A percentile compares a stretch with the other conserved stretches of the same genome.
These are phyloP conservation scores for Colletotrichum sp. DNA, from an alignment of 2,329 filamentous ascomycete genomes.

Conservation along the genomic window DNA sequence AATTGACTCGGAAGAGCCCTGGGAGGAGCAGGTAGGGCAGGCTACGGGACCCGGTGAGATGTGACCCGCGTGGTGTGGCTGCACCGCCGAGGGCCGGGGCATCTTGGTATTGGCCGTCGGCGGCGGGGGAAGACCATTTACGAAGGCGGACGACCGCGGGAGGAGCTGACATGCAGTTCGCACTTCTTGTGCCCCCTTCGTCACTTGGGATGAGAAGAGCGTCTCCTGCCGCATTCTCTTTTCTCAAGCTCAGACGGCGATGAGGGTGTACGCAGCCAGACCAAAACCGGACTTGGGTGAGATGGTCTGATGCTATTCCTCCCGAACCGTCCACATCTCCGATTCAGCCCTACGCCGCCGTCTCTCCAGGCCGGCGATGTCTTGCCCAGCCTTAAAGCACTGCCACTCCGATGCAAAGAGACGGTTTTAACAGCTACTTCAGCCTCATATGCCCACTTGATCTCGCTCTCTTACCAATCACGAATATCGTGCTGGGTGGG, in stretches of 20 bases:
- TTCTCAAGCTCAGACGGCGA: background rate
- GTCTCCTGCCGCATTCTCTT: background rate
- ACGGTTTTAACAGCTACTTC: background rate
- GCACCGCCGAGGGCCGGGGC: background rate
- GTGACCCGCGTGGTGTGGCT: background rate
- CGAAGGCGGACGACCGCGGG: background rate
- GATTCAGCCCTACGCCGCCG: conserved; percentile 11
- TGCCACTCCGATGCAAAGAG: background rate
- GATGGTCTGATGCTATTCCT: background rate
- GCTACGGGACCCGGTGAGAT: background rate
- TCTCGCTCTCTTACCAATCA: background rate
- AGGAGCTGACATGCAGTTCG: background rate
- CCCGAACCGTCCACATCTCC: background rate
- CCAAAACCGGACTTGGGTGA: background rate
- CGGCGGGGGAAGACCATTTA: background rate
- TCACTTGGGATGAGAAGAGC: background rate
- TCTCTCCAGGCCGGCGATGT: background rate
- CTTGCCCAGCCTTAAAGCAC: background rate
- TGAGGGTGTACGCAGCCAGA: background rate
- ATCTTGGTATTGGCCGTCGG: background rate
- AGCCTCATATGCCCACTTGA: background rate
- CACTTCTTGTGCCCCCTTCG: background rate
- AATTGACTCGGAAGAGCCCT: background rate
- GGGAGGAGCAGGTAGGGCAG: background rate
- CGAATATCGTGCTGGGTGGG: background rate